Percentiles rank a stretch among this genome's conserved stretches.
These are phyloP conservation scores for Buddleja alternifolia DNA, from an alignment of 257 asterid genomes.

Conservation along the genomic window DNA sequence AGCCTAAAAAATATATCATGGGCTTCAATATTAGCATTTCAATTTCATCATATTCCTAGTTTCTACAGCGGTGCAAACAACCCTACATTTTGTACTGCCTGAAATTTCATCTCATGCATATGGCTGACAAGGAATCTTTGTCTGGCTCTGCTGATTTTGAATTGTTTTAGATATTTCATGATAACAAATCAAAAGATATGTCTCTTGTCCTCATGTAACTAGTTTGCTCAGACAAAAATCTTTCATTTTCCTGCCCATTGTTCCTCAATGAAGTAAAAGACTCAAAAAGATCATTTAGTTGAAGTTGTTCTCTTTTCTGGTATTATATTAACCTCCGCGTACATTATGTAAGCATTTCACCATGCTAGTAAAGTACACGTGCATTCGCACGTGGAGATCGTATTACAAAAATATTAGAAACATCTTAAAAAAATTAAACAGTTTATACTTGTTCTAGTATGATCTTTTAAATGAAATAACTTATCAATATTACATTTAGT, in stretches of 20 bases:
- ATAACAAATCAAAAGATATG: slow-evolving; percentile 9
- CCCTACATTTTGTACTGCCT: background rate
- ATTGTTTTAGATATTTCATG: slow-evolving; percentile 1
- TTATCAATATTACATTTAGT: too few relatives aligned
- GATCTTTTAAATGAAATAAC: too few relatives aligned
- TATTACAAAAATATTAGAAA: too few relatives aligned
- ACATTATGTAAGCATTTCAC: too few relatives aligned
- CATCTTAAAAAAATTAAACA: too few relatives aligned
- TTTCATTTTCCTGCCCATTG: background rate
- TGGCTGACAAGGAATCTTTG: slow-evolving; percentile 18
- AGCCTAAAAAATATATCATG: too few relatives aligned
- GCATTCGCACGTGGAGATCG: too few relatives aligned
- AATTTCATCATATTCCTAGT: too few relatives aligned
- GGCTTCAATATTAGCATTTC: too few relatives aligned
- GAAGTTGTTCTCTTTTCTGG: background rate
- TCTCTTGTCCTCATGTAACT: slow-evolving; percentile 22
- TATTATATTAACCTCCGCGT: too few relatives aligned
- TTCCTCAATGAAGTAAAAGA: background rate
- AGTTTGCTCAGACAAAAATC: slow-evolving; percentile 25
- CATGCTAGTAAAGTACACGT: too few relatives aligned
- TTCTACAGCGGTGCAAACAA: background rate
- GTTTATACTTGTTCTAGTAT: too few relatives aligned
- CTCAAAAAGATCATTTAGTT: background rate
- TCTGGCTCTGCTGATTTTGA: slow-evolving; percentile 20
- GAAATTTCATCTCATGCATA: background rate